These are phyloP conservation scores for Aureobasidium musti DNA, from an alignment of 2,329 filamentous ascomycete genomes.

Conservation along the genomic window DNA sequence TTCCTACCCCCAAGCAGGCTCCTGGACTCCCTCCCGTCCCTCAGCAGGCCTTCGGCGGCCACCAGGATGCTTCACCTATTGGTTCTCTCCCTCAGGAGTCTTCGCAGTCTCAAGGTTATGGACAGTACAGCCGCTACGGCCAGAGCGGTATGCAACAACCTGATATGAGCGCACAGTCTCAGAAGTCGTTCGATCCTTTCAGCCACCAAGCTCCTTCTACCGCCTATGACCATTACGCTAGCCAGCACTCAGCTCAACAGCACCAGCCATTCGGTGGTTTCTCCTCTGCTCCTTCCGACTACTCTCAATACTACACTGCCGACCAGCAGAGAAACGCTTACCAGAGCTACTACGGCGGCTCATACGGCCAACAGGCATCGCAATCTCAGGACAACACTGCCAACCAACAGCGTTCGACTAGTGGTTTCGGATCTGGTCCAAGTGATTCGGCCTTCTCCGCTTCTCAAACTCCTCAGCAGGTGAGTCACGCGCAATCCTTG, in stretches of 20 bases:
- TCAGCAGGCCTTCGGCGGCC: conserved; percentile 48
- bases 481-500: conserved; percentile 39
- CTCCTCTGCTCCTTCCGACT: conserved; percentile 75
- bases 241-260: conserved; percentile 60
- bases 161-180: conserved; percentile 60
- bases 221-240: conserved; percentile 51
- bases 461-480: conserved; percentile 60
- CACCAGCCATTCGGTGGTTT: conserved; percentile 64
- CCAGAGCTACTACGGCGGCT: conserved; percentile 62
- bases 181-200: conserved; percentile 89
- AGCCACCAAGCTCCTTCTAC: conserved; percentile 66
- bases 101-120: conserved; percentile 52
- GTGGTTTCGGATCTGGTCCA: conserved; percentile 67
- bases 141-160: conserved; percentile 56
- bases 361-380: conserved; percentile 54
- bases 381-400: conserved; percentile 70
- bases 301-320: conserved; percentile 80
- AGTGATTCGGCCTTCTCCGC: conserved; percentile 64
- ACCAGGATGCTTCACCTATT: conserved; percentile 49
- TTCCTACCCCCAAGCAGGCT: conserved; percentile 59
- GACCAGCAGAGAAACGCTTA: conserved; percentile 75
- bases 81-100: conserved; percentile 54
- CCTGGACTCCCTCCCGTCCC: conserved; percentile 63
- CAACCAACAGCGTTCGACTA: conserved; percentile 73
- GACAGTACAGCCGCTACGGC: conserved; percentile 70